A percentile compares a stretch with the other conserved stretches of the same genome.
These are phyloP conservation scores for Talaromyces sp. DNA, from an alignment of 2,329 filamentous ascomycete genomes.

Conservation along the genomic window DNA sequence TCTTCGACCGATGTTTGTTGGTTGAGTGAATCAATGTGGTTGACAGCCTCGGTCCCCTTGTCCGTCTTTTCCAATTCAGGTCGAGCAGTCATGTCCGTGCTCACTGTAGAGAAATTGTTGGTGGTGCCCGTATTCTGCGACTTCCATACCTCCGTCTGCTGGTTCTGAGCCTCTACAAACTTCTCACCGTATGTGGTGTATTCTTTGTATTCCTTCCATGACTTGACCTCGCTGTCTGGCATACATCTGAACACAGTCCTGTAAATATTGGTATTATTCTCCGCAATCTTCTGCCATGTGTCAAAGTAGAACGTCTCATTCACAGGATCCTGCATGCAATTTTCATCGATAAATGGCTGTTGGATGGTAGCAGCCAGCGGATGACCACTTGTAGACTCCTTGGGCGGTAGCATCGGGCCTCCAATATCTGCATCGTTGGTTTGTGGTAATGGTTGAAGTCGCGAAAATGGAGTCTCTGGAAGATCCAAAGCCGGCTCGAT, in stretches of 20 bases:
- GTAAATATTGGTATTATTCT: slow-evolving; percentile 94
- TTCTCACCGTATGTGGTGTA: slow-evolving; percentile 72
- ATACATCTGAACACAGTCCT: slow-evolving; percentile 92
- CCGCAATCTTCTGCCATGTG: slow-evolving; percentile 79
- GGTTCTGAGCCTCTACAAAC: slow-evolving; percentile 67
- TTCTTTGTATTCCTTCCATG: slow-evolving; percentile 89
- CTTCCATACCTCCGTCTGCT: slow-evolving; percentile 21
- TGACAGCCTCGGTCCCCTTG: background rate
- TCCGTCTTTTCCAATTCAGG: slow-evolving; percentile 10
- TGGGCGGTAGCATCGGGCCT: slow-evolving; percentile 59
- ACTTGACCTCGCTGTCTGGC: slow-evolving; percentile 90
- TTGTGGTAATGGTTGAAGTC: slow-evolving; percentile 66
- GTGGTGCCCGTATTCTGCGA: background rate
- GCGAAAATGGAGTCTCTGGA: slow-evolving; percentile 22
- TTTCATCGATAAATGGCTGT: slow-evolving; percentile 70
- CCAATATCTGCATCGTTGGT: slow-evolving; percentile 80
- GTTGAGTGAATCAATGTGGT: background rate
- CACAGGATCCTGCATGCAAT: slow-evolving; percentile 92
- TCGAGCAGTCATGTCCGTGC: background rate
- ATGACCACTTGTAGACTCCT: slow-evolving; percentile 35
- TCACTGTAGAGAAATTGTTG: background rate
- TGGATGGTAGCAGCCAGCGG: slow-evolving; percentile 63
- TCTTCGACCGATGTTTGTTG: slow-evolving; percentile 22
- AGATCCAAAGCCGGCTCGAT: slow-evolving; percentile 17
- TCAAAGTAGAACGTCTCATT: slow-evolving; percentile 79